Evolutionary conservation across 768 basidiomycete genomes (phyloP), one percentile per base, ranked within the genome.

Genomic region (Agaricus bisporus): DNA sequence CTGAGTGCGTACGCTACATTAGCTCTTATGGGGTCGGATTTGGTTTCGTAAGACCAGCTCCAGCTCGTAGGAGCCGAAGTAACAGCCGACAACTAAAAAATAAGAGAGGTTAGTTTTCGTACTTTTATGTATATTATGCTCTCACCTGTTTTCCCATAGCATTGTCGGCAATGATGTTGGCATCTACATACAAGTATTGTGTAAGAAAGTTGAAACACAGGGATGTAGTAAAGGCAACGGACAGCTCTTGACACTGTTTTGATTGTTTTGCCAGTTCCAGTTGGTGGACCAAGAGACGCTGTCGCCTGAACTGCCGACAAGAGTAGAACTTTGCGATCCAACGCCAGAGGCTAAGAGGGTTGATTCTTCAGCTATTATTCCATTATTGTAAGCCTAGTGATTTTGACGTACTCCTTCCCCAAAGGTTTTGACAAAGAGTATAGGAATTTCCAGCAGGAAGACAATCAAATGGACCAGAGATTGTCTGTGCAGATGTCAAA

Each of bases 201-300:
- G 17, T 4, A 2, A 5, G 41, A 8, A 51, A 15, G 2, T 42
- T 11, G 7, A 4, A 17, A n/a, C 29, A 11, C 10, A 8, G 29
- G 37, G 29, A 20, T 8, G 6, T 37, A 25, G 8, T n/a, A 7
- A 28, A 49, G 5, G 1, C 17, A 5, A 62, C 75, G 51, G 49
- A 81, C 80, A 82, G 66, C 76, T 78, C 69, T 83, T 83, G 48
- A 82, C 81, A 49, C 67, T 69, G 59, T 80, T 79, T 35, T 69
- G 66, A 45, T 63, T 70, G 59, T 78, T 73, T 9, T 74, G 71
- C 81, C 80, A 82, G 17, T 65, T 76, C 61, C 72, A 82, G 48
- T 66, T 71, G 18, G 81, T 82, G 25, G 71, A 68, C 81, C 81
- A 83, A 2, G 79, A 69, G 26, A 81, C 71, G 20, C 59, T 64